phyloP scores from a whole-genome alignment of 441 rosid genomes.

The Pelargonium citronellum region DNA sequence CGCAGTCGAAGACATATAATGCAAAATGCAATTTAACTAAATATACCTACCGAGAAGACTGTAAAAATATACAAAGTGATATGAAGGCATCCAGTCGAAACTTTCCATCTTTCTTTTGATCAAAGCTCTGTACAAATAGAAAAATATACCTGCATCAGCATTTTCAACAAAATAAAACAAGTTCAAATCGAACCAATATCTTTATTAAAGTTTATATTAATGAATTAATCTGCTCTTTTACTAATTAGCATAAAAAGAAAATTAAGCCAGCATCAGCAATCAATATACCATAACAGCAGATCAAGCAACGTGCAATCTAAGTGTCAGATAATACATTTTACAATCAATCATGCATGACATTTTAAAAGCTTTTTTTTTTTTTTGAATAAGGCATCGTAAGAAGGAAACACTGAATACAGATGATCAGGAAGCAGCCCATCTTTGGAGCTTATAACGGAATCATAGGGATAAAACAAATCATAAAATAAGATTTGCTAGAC shows the following conservation, averaged over 20 bases:
- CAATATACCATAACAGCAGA: neutral
- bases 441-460: neutral
- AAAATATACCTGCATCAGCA: constrained; percentile 12
- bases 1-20: neutral
- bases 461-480: neutral
- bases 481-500: neutral
- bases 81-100: constrained; percentile 62
- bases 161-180: neutral
- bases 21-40: neutral
- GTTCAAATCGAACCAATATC: neutral
- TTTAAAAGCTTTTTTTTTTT: neutral
- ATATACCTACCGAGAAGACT: constrained; percentile 50
- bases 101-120: constrained; percentile 52
- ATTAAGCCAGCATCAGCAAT: neutral
- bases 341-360: neutral
- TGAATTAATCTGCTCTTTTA: neutral
- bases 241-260: neutral
- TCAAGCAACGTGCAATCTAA: neutral
- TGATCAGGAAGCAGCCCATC: neutral
- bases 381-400: neutral
- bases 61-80: constrained; percentile 58
- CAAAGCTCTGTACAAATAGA: constrained; percentile 47
- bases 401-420: neutral
- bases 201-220: neutral
- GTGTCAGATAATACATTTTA: neutral